Base-by-base conservation (phyloP, 192 early-diverging fungal genomes). In the Backusella sp. region DNA sequence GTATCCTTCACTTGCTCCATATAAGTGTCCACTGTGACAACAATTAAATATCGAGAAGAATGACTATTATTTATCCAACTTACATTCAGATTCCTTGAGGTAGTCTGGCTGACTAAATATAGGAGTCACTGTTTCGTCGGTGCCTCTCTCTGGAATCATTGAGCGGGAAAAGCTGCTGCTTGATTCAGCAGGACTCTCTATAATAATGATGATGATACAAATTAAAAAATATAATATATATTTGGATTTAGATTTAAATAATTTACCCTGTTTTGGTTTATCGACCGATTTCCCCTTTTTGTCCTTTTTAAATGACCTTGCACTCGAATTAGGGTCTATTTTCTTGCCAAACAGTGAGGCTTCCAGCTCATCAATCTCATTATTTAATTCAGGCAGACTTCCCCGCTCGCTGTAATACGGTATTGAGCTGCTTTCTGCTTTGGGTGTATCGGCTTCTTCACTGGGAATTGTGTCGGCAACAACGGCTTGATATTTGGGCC, bases 401-500 rank as follows among this genome's bases (percentile, higher is more conserved):
- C 14, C 42, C 14, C 42, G 15, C 42, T 44, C 42, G 42, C 42
- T 44, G 14, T 44, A 44, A 19, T 53, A 21, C 7, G 52, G 52
- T 21, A 21, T 53, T 53, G 52, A 8, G 52, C 21, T 53, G n/a
- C n/a, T 53, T n/a, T 53, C 52, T 2, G n/a, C 17, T 6, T 8
- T 21, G 8, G 52, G 52, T 21, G 52, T 53, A 21, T 19, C 52
- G 17, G 17, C n/a, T 6, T 9, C 9, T 21, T 23, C 53, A 3
- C 37, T 39, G 37, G 37, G 7, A 39, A 12, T 39, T 59, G 21
- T 0, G 9, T 92, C 93, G 0, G 90, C 89, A 15, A 94, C 73
- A 6, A 86, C 85, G 0, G 96, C 94, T 79, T 97, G 96, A 82
- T 92, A 96, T 76, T 90, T 88, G 7, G 90, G 84, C 0, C 96